phyloP scores from a whole-genome alignment of 2,329 filamentous ascomycete genomes.

The Aspergillus ustus region DNA sequence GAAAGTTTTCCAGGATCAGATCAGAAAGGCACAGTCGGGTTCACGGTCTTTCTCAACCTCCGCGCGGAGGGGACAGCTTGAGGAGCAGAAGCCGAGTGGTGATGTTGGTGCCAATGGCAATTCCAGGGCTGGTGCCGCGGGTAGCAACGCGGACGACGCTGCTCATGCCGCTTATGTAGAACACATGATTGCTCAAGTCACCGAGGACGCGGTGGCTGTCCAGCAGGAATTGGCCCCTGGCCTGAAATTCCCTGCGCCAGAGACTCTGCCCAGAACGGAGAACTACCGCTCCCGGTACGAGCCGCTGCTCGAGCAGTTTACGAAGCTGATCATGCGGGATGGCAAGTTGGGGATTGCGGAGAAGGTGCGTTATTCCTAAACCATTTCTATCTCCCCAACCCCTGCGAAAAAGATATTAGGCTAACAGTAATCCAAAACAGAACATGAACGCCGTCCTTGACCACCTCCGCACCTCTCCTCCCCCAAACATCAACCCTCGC shows the following conservation, averaged over 20 bases:
- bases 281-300: constrained; percentile 84
- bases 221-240: constrained; percentile 53
- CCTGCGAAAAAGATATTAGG: constrained; percentile 2
- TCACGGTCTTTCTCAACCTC: constrained; percentile 64
- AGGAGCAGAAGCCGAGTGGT: constrained; percentile 18
- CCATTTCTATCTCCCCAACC: neutral
- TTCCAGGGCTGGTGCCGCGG: too few relatives aligned
- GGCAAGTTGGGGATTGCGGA: constrained; percentile 92
- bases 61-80: constrained; percentile 44
- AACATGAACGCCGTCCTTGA: constrained; percentile 84
- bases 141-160: constrained; percentile 7
- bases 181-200: constrained; percentile 42
- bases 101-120: too few relatives aligned
- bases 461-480: constrained; percentile 78
- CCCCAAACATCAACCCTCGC: constrained; percentile 74
- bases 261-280: constrained; percentile 64
- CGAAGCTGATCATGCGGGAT: constrained; percentile 86
- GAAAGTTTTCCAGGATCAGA: constrained; percentile 67
- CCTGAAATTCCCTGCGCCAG: constrained; percentile 79
- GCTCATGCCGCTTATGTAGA: constrained; percentile 40
- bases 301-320: constrained; percentile 81
- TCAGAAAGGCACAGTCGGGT: constrained; percentile 35
- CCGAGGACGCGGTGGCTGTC: constrained; percentile 31
- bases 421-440: constrained; percentile 48
- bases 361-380: constrained; percentile 59